These are phyloP conservation scores for Moesziomyces parantarcticus DNA, from an alignment of 1,284 basidiomycete species.

Conservation along the genomic window DNA sequence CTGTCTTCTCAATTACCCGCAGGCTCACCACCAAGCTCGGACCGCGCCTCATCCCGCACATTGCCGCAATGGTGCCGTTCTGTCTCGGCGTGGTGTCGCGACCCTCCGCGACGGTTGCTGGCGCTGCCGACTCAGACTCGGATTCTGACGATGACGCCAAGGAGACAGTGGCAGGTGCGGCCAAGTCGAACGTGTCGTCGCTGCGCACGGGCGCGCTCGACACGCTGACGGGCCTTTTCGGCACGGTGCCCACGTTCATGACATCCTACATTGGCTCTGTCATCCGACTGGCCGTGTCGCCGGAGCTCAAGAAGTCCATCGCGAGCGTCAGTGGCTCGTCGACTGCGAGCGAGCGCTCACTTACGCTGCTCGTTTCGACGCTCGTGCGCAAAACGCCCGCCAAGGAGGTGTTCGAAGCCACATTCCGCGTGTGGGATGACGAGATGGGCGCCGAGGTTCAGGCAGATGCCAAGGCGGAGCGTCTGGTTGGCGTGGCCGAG, in stretches of 20 bases:
- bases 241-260: conserved; percentile 63
- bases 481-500: conserved; percentile 48
- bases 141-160: conserved; percentile 9
- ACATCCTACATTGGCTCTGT: conserved; percentile 44
- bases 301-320: conserved; percentile 36
- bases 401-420: conserved; percentile 46
- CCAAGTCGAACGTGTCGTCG: conserved; percentile 30
- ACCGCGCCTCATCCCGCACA: conserved; percentile 63
- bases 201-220: conserved; percentile 53
- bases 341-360: conserved; percentile 40
- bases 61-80: conserved; percentile 51
- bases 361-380: conserved; percentile 37
- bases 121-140: conserved; percentile 5
- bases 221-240: conserved; percentile 54
- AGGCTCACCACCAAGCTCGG: conserved; percentile 55
- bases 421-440: conserved; percentile 53
- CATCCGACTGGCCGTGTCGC: conserved; percentile 41
- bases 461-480: conserved; percentile 13
- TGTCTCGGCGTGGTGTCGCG: conserved; percentile 26
- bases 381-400: conserved; percentile 37
- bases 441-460: conserved; percentile 13
- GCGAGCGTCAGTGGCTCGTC: conserved; percentile 37
- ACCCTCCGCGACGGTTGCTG: conserved; percentile 1
- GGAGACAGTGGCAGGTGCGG: conserved; percentile 5
- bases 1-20: conserved; percentile 48